phyloP scores from a whole-genome alignment of 1,284 basidiomycete genomes.

The Ceratobasidium sp. region DNA sequence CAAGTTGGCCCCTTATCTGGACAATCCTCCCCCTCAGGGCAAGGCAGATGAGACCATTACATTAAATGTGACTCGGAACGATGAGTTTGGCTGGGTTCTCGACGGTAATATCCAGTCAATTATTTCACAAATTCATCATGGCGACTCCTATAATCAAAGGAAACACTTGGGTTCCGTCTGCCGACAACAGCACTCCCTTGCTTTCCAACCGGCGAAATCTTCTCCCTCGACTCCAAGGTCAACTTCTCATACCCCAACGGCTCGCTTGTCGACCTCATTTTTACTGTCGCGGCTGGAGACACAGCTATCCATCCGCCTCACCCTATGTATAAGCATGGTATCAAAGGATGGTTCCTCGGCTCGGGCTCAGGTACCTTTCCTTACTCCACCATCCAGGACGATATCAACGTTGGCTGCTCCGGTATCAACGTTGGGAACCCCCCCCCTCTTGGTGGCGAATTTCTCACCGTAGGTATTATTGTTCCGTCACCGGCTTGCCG shows the following conservation, averaged over 20 bases:
- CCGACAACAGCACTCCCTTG: conserved; percentile 16
- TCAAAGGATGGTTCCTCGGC: conserved; percentile 33
- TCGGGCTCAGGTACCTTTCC: conserved; percentile 30
- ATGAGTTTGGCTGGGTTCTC: conserved; percentile 26
- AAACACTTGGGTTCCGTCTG: not conserved
- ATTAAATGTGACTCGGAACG: conserved; percentile 11
- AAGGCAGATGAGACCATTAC: conserved; percentile 18
- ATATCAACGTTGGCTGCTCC: not conserved
- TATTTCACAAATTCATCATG: not conserved
- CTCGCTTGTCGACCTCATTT: conserved; percentile 34
- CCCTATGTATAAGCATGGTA: conserved; percentile 34
- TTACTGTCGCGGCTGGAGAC: conserved; percentile 20
- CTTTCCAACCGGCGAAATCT: conserved; percentile 19
- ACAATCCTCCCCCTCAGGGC: conserved; percentile 24
- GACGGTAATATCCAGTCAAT: not conserved
- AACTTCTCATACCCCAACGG: conserved; percentile 19
- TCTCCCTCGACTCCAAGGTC: conserved; percentile 18
- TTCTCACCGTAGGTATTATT: conserved; percentile 12
- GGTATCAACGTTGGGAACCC: conserved; percentile 33
- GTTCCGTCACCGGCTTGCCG: too few relatives aligned
- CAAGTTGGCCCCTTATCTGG: conserved; percentile 25
- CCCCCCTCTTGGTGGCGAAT: conserved; percentile 12
- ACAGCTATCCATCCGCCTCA: conserved; percentile 14
- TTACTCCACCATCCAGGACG: conserved; percentile 23
- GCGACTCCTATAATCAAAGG: not conserved